Base-by-base conservation (phyloP, 805 yeast species). In the Saturnispora galanensis region DNA sequence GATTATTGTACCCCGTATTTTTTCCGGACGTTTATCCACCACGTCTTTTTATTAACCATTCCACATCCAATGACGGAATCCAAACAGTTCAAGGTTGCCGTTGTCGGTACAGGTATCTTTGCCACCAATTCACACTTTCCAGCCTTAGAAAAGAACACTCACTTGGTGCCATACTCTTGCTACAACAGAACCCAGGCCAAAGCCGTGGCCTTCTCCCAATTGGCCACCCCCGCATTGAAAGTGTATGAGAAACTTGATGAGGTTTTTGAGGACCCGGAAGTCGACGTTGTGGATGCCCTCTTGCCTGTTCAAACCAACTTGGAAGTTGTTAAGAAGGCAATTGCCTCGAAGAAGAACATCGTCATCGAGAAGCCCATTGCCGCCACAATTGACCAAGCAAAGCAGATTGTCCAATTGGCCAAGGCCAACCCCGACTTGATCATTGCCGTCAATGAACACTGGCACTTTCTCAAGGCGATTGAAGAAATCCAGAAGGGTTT, bases 311-410 rank as follows among this genome's bases (percentile, higher is more conserved):
- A 87, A 60, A 74, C 64, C 68, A 90, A 87, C 61, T 67, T 78
- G 38, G 77, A 70, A 34, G 79, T 79, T 2, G 81, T 88, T 31
- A 70, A 77, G 56, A 70, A 74, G 52, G 95, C 95, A 2, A 68
- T 86, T 44, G 71, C 74, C 40, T 73, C 83, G 53, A 76, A 78
- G 41, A 90, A 89, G 66, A 93, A 96, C 47, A 70, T 89, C 38
- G 70, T 77, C 33, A 64, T 90, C 56, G 97, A 90, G 62, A 90
- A 90, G 66, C 97, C 97, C 51, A 80, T 90, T 59, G 93, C 97
- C 31, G 95, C 95, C 34, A 80, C 74, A 48, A 62, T 90, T 55
- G 74, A 69, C 10, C 95, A 87, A 60, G 97, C 96, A 17, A 71
- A 69, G 48, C 81, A 84, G 62, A 76, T 90, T 46, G 96, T 89